Conservation (phyloP, 495 filamentous ascomycete species). For the Penicillium steckii region DNA sequence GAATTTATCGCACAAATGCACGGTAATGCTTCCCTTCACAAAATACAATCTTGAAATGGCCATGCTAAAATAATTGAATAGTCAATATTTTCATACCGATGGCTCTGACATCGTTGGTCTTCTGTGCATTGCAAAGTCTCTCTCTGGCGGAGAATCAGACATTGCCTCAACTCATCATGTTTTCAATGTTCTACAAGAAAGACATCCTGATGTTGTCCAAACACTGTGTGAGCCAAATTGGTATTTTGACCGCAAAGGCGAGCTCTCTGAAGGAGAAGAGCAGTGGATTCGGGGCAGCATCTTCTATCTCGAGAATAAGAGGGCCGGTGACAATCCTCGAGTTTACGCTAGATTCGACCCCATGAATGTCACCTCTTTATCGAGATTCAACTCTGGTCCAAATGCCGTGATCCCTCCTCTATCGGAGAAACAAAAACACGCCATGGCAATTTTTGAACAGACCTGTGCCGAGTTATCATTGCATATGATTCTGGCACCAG, state of each 20-base stretch:
- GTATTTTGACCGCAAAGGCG: constrained; percentile 91
- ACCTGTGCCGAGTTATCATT: constrained; percentile 60
- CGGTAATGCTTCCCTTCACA: constrained; percentile 44
- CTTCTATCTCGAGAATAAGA: constrained; percentile 63
- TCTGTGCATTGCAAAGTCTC: constrained; percentile 71
- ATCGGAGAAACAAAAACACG: constrained; percentile 57
- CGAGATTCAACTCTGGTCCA: constrained; percentile 56
- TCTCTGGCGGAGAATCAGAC: constrained; percentile 80
- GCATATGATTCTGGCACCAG: constrained; percentile 70
- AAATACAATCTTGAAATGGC: neutral
- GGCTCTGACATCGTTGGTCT: constrained; percentile 76
- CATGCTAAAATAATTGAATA: constrained; percentile 13
- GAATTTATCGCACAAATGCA: constrained; percentile 88
- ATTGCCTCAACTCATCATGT: constrained; percentile 72
- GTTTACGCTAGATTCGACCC: constrained; percentile 59
- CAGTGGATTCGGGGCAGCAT: constrained; percentile 68
- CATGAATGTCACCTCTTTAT: constrained; percentile 64
- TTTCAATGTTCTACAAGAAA: constrained; percentile 68
- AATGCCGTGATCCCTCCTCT: constrained; percentile 56
- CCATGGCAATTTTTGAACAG: constrained; percentile 59
- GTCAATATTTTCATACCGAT: constrained; percentile 79
- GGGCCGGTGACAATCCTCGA: constrained; percentile 28
- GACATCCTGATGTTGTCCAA: constrained; percentile 73
- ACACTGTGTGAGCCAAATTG: constrained; percentile 68
- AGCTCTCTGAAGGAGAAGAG: constrained; percentile 66